A percentile compares a stretch with the other conserved stretches of the same genome.
These are phyloP conservation scores for Zygoascus biomembranicola DNA, from an alignment of 805 yeast genomes.

Conservation along the genomic window DNA sequence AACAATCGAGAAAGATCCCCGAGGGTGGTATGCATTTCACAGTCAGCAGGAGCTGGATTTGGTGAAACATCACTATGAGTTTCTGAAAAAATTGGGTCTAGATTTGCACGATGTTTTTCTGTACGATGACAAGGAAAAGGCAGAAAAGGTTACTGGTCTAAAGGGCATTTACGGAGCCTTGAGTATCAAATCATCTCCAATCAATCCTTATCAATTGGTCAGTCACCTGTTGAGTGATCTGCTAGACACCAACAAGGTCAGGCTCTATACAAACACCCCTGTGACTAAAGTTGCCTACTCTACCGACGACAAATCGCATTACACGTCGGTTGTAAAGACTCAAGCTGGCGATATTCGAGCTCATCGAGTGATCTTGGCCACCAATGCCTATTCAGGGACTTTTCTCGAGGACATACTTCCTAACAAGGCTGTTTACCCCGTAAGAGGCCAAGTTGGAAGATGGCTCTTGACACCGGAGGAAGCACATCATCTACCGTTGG, in stretches of 20 bases:
- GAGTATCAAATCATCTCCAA: conserved; percentile 35
- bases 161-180: conserved; percentile 23
- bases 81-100: neutral
- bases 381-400: conserved; percentile 29
- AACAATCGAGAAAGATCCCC: conserved; percentile 28
- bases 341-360: conserved; percentile 27
- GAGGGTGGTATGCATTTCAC: conserved; percentile 24
- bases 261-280: conserved; percentile 35
- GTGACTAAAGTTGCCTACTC: conserved; percentile 25
- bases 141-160: neutral
- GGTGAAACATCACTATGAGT: neutral
- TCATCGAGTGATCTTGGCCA: conserved; percentile 32
- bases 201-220: conserved; percentile 39
- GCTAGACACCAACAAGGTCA: conserved; percentile 30
- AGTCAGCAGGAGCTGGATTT: neutral
- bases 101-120: neutral
- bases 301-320: conserved; percentile 16
- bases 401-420: neutral
- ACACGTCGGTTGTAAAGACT: neutral
- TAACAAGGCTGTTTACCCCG: conserved; percentile 17
- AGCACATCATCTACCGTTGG: conserved; percentile 1
- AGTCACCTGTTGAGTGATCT: conserved; percentile 27
- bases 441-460: conserved; percentile 23
- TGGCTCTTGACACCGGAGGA: conserved; percentile 4
- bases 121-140: neutral